Percentiles rank a stretch among this genome's conserved stretches.
These are phyloP conservation scores for Cylindrotheca fusiformis DNA, from an alignment of 108 stramenopile species.

Conservation along the genomic window DNA sequence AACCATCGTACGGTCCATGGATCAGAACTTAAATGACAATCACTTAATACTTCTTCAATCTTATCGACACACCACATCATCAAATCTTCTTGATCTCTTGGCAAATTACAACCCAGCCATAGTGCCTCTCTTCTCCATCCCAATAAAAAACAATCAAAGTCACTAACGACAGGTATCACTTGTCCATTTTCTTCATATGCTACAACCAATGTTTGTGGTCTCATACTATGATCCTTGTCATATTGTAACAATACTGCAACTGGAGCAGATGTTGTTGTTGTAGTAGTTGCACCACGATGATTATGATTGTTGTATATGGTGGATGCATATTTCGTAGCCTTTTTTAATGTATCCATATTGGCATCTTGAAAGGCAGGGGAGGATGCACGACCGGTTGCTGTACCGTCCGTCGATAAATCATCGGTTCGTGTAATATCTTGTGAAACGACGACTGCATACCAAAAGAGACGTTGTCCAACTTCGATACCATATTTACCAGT, in stretches of 20 bases:
- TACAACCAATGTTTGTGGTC: conserved; percentile 57
- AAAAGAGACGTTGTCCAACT: conserved; percentile 63
- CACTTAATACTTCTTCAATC: conserved; percentile 52
- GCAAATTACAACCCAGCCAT: conserved; percentile 44
- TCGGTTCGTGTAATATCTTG: conserved; percentile 47
- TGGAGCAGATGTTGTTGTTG: conserved; percentile 37
- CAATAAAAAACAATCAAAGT: conserved; percentile 73
- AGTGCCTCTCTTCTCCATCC: conserved; percentile 53
- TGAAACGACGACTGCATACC: conserved; percentile 53
- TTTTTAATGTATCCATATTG: conserved; percentile 48
- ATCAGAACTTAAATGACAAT: conserved; percentile 25
- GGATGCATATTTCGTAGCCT: conserved; percentile 17
- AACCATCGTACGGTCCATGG: conserved; percentile 73
- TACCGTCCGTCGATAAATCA: conserved; percentile 21
- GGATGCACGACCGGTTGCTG: conserved; percentile 65
- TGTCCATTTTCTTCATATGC: conserved; percentile 73
- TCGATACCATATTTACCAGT: conserved; percentile 50
- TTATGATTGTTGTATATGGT: not conserved
- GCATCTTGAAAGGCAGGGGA: conserved; percentile 60
- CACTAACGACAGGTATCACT: conserved; percentile 60
- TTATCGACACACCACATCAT: conserved; percentile 57
- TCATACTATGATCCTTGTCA: conserved; percentile 41
- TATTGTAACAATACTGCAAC: conserved; percentile 58
- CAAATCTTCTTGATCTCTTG: conserved; percentile 55
- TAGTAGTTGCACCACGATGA: no score